Conservation (phyloP, 2,329 filamentous ascomycete species). For the Ceratocystis colombiana region DNA sequence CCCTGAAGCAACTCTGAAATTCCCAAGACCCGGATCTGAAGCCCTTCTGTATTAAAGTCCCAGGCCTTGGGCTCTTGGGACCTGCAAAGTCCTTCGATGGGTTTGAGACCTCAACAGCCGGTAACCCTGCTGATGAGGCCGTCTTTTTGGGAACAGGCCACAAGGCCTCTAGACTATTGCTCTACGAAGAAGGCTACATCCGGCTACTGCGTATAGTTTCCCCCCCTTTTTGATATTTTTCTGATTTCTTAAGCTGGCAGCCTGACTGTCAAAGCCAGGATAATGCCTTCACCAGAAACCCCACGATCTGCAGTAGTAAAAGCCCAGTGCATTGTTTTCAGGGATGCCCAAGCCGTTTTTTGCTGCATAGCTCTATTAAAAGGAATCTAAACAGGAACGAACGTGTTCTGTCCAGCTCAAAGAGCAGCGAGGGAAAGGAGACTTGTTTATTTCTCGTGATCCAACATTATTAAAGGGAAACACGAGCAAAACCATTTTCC, state of each 20-base stretch:
- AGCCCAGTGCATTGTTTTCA: not conserved
- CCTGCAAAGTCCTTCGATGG: not conserved
- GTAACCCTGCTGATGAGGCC: not conserved
- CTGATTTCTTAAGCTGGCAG: not conserved
- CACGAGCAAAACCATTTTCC: not conserved
- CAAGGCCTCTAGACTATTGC: not conserved
- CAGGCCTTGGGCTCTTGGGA: too few species aligned
- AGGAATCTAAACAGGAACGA: not conserved
- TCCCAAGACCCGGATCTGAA: not conserved
- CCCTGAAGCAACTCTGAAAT: not conserved
- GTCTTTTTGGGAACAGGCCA: not conserved
- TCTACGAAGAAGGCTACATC: not conserved
- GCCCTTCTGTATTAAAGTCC: too few species aligned
- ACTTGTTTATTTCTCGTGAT: not conserved
- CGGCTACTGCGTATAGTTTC: not conserved
- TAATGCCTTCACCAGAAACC: not conserved
- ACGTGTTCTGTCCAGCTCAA: not conserved
- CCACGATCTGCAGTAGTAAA: slow-evolving; percentile 1
- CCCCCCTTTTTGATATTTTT: not conserved
- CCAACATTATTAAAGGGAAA: not conserved
- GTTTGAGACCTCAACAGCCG: not conserved
- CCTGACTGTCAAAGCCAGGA: not conserved
- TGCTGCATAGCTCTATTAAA: not conserved
- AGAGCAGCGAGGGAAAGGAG: not conserved
- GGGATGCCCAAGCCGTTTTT: not conserved